Conservation (phyloP, 2,329 filamentous ascomycete genomes). For the Beauveria sp. region DNA sequence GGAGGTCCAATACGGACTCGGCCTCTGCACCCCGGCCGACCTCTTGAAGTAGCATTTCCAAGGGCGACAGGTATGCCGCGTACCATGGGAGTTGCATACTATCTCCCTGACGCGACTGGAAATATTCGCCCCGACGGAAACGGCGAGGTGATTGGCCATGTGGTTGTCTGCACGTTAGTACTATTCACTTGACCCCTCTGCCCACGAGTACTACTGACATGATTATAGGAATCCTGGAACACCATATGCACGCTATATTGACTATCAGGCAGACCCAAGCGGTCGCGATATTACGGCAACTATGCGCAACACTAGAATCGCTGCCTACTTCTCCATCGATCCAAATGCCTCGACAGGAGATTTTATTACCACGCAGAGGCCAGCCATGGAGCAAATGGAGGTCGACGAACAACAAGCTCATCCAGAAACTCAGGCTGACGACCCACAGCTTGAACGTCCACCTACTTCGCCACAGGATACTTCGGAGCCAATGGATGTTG, state of each 20-base stretch:
- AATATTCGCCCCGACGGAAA: background rate
- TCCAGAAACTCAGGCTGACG: background rate
- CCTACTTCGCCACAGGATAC: background rate
- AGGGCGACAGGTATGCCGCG: background rate
- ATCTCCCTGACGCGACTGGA: background rate
- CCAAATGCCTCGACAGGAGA: background rate
- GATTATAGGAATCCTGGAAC: background rate
- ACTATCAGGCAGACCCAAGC: background rate
- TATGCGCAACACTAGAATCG: background rate
- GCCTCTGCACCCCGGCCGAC: background rate
- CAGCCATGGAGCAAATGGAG: background rate
- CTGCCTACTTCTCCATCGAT: background rate
- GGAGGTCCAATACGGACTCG: background rate
- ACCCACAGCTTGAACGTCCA: background rate
- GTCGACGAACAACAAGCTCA: background rate
- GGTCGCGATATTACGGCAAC: background rate
- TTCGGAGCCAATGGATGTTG: background rate
- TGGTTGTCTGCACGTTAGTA: background rate
- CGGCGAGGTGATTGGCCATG: background rate
- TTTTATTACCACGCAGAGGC: background rate
- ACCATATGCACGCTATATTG: background rate
- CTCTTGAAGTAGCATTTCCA: background rate
- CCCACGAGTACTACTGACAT: background rate
- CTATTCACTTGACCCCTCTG: background rate
- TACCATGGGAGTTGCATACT: background rate